A percentile compares a stretch with the other conserved stretches of the same genome.
Conservation (phyloP, 768 basidiomycete genomes). For the Trametopsis cervina region DNA sequence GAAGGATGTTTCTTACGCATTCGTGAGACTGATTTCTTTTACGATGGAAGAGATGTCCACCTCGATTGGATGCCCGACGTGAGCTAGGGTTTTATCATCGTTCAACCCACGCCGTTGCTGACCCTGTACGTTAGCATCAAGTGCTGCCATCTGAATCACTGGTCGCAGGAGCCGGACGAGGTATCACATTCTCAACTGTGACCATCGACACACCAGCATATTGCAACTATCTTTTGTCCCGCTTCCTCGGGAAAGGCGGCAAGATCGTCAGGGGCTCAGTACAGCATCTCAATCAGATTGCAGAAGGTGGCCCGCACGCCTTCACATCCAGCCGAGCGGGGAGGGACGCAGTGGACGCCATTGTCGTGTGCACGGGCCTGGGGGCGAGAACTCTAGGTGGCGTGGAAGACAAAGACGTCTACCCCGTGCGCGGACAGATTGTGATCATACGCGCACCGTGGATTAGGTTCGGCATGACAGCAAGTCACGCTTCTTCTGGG, state of each 20-base stretch:
- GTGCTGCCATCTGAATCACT: slow-evolving; percentile 35
- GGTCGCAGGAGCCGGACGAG: slow-evolving; percentile 35
- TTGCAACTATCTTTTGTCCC: slow-evolving; percentile 53
- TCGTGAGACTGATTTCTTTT: slow-evolving; percentile 53
- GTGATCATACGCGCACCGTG: slow-evolving; percentile 41
- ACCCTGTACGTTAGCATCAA: too few relatives aligned
- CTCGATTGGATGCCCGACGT: slow-evolving; percentile 30
- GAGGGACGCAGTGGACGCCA: slow-evolving; percentile 32
- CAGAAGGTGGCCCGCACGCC: slow-evolving; percentile 44
- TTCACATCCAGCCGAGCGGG: slow-evolving; percentile 14
- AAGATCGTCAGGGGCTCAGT: slow-evolving; percentile 48
- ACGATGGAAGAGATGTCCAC: slow-evolving; percentile 30
- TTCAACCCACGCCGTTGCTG: background rate
- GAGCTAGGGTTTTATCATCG: too few relatives aligned
- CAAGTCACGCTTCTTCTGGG: slow-evolving; percentile 32
- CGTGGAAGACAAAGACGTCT: slow-evolving; percentile 41
- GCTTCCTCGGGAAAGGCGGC: slow-evolving; percentile 59
- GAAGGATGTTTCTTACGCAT: slow-evolving; percentile 62
- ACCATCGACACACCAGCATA: slow-evolving; percentile 62
- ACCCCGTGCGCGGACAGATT: slow-evolving; percentile 42
- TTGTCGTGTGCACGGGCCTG: slow-evolving; percentile 68
- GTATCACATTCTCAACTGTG: slow-evolving; percentile 57
- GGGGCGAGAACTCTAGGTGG: slow-evolving; percentile 46
- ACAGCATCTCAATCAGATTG: slow-evolving; percentile 62
- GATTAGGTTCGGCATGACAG: slow-evolving; percentile 44